A percentile compares a stretch with the other conserved stretches of the same genome.
Conservation (phyloP, 1,284 basidiomycete genomes). For the Papiliotrema nemorosa region DNA sequence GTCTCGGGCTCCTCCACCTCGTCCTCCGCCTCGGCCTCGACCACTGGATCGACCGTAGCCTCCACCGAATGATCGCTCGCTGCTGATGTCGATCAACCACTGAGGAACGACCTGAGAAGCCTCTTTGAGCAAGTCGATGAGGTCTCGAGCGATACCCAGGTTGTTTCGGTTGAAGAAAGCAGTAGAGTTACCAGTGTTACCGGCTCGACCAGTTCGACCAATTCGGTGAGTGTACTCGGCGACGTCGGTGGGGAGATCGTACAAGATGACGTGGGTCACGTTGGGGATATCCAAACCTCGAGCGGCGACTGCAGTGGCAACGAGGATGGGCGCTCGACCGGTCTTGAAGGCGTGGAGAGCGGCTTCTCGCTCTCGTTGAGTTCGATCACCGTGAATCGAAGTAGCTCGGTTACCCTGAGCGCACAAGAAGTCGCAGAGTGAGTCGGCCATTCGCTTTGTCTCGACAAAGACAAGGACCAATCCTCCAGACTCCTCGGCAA, state of each 20-base stretch:
- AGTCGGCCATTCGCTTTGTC: constrained; percentile 99
- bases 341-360: constrained; percentile 94
- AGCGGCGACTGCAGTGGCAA: constrained; percentile 96
- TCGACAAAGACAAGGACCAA: constrained; percentile 97
- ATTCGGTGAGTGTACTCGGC: constrained; percentile 99
- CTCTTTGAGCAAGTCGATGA: constrained; percentile 75
- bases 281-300: constrained; percentile 99
- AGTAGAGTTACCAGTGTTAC: constrained; percentile 93
- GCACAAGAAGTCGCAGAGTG: constrained; percentile 94
- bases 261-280: constrained; percentile 93
- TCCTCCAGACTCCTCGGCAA: constrained; percentile 69
- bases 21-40: constrained; percentile 24
- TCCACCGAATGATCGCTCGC: constrained; percentile 70
- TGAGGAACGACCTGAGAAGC: constrained; percentile 88
- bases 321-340: constrained; percentile 91
- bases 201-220: constrained; percentile 98
- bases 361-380: constrained; percentile 94
- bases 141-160: constrained; percentile 84
- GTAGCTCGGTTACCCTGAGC: constrained; percentile 80
- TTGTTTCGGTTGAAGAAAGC: constrained; percentile 93
- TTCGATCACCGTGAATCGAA: constrained; percentile 96
- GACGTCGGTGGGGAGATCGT: constrained; percentile 97
- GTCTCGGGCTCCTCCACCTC: constrained; percentile 29
- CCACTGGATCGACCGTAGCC: constrained; percentile 60
- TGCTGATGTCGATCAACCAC: constrained; percentile 83